Conservation (phyloP, 805 yeast genomes). For the Teunomyces cretensis region DNA sequence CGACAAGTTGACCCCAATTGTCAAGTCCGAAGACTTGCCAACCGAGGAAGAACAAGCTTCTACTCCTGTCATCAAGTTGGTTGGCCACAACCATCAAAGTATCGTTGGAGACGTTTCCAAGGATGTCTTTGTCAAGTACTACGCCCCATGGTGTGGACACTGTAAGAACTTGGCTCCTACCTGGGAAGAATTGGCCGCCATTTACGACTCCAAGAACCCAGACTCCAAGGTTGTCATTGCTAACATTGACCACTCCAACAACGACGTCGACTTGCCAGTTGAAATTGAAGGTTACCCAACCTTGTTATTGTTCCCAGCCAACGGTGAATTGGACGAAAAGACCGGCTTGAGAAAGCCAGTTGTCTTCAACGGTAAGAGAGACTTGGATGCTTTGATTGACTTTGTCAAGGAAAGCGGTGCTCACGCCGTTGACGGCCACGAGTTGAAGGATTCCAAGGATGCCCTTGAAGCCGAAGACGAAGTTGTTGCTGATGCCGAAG, state of each 20-base stretch:
- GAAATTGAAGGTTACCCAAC: conserved; percentile 92
- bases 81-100: conserved; percentile 78
- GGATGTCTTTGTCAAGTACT: conserved; percentile 85
- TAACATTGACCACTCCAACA: conserved; percentile 83
- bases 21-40: conserved; percentile 87
- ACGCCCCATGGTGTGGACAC: conserved; percentile 98
- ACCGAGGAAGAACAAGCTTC: conserved; percentile 63
- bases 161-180: conserved; percentile 88
- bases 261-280: conserved; percentile 72
- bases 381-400: conserved; percentile 62
- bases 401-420: conserved; percentile 74
- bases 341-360: conserved; percentile 53
- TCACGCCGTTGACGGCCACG: conserved; percentile 54
- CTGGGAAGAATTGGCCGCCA: conserved; percentile 80
- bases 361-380: conserved; percentile 68
- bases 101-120: conserved; percentile 55
- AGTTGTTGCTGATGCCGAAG: conserved; percentile 29
- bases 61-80: conserved; percentile 69
- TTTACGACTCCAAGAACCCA: conserved; percentile 53
- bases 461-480: conserved; percentile 28
- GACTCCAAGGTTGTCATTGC: conserved; percentile 67
- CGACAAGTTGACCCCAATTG: conserved; percentile 67
- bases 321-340: conserved; percentile 41
- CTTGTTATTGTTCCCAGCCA: conserved; percentile 83
- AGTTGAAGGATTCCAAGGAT: conserved; percentile 21